phyloP scores from a whole-genome alignment of 192 early-diverging fungal genomes.

The Rhizoclosmatium globosum region DNA sequence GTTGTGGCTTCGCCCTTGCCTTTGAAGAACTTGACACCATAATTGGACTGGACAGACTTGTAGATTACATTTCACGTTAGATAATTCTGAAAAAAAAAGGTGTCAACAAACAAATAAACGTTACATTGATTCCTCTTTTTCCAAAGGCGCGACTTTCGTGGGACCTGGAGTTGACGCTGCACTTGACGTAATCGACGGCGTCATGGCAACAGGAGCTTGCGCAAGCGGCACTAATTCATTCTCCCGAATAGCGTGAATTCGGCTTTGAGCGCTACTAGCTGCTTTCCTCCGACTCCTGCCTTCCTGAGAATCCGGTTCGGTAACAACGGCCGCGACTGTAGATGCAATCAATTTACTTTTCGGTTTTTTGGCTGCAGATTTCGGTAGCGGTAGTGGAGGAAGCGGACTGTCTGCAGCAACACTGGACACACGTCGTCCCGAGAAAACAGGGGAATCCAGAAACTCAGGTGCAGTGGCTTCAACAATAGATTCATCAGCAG shows the following conservation, averaged over 20 bases:
- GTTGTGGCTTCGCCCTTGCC: not conserved
- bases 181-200: too few species aligned
- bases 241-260: conserved; percentile 21
- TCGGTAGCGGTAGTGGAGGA: not conserved
- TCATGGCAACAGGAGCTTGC: conserved; percentile 5
- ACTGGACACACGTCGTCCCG: not conserved
- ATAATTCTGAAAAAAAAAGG: too few species aligned
- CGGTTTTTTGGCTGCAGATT: not conserved
- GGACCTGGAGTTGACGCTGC: too few species aligned
- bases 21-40: not conserved
- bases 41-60: not conserved
- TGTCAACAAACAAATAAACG: too few species aligned
- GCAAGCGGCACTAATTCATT: conserved; percentile 25
- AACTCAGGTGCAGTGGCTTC: conserved; percentile 30
- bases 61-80: too few species aligned
- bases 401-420: not conserved
- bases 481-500: conserved; percentile 8
- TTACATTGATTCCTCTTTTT: too few species aligned
- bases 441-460: not conserved
- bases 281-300: conserved; percentile 5
- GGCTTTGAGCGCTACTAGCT: conserved; percentile 2
- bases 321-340: not conserved
- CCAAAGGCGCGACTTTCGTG: too few species aligned
- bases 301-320: not conserved
- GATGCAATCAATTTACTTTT: not conserved